Evolutionary conservation across 306 rosid species (phyloP), one percentile per base, ranked within the genome.

Genomic region (Trichosanthes truncata): DNA sequence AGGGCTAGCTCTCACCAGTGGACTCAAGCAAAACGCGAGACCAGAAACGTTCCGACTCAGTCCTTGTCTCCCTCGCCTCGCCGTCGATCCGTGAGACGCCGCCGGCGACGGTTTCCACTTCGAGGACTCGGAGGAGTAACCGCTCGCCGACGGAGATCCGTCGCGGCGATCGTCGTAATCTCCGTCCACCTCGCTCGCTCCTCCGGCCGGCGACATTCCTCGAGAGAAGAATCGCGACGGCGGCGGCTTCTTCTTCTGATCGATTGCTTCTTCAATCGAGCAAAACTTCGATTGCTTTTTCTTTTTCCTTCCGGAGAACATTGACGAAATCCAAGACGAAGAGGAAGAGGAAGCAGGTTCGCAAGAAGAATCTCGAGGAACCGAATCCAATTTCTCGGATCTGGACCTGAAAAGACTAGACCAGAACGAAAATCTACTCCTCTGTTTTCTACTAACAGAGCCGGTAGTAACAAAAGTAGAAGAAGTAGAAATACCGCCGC

Each of bases 1-100:
- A 11, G 98, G 98, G 82, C 90, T 91, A 9, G 97, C 92, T 76
- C 97, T 86, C 78, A 93, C 97, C 79, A 95, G 61, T 15, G 99
- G 99, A 79, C 97, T 95, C 73, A 95, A 66, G 76, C 97, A 93
- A 82, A 95, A 90, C 63, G 91, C 84, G 21, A 93, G 82, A 3
- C 97, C 93, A 1, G 97, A 84, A n/a, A 85, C 79, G 59, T 81
- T 91, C 80, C 88, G 88, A 53, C 67, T 76, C 18, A 79, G 79
- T 21, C 88, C 92, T 23, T 33, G 76, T 11, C 89, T 83, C 1
- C 91, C 75, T 48, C 91, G 83, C 84, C 97, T 87, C 2, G 87
- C 87, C 1, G 87, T 72, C 41, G 90, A 61, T 52, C 80, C 80
- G 7, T 87, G 85, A 5, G 84, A 74, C 9, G 80, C 75, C 63